A percentile compares a stretch with the other conserved stretches of the same genome.
These are phyloP conservation scores for Lactarius pseudohatsudake DNA, from an alignment of 768 basidiomycete genomes.

Conservation along the genomic window DNA sequence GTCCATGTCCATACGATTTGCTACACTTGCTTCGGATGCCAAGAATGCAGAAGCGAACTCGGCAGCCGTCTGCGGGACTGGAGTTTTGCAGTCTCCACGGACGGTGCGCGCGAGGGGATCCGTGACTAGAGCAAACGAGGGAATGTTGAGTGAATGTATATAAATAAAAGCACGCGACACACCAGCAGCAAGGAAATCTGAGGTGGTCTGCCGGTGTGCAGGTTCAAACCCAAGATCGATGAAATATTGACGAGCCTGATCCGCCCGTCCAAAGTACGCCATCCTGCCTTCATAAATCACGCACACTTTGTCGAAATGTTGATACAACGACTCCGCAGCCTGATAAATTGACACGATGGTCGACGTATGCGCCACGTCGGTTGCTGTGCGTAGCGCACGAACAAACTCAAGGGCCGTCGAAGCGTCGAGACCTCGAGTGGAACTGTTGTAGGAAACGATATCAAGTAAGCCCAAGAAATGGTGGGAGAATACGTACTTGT, in stretches of 20 bases:
- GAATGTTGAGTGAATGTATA: not conserved
- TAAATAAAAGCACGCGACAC: slow-evolving; percentile 1
- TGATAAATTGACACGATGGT: slow-evolving; percentile 36
- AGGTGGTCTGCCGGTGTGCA: slow-evolving; percentile 81
- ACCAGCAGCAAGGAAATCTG: slow-evolving; percentile 67
- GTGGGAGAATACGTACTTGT: not conserved
- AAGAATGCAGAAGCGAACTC: slow-evolving; percentile 49
- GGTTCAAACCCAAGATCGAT: slow-evolving; percentile 68
- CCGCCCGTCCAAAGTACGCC: slow-evolving; percentile 76
- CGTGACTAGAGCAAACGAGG: slow-evolving; percentile 45
- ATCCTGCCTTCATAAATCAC: slow-evolving; percentile 79
- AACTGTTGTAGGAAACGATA: slow-evolving; percentile 62
- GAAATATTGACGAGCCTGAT: slow-evolving; percentile 78
- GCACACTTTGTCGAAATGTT: slow-evolving; percentile 84
- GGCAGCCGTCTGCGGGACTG: slow-evolving; percentile 51
- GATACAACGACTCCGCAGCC: slow-evolving; percentile 77
- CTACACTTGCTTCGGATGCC: slow-evolving; percentile 40
- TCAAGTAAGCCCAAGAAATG: not conserved
- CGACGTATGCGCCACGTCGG: slow-evolving; percentile 51
- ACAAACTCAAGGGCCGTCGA: slow-evolving; percentile 88
- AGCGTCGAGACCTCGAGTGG: slow-evolving; percentile 78
- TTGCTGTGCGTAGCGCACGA: slow-evolving; percentile 75
- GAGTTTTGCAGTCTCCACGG: slow-evolving; percentile 41
- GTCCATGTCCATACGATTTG: slow-evolving; percentile 49
- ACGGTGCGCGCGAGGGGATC: slow-evolving; percentile 58